phyloP scores from a whole-genome alignment of 768 basidiomycete genomes.

The Ramaria sp. region DNA sequence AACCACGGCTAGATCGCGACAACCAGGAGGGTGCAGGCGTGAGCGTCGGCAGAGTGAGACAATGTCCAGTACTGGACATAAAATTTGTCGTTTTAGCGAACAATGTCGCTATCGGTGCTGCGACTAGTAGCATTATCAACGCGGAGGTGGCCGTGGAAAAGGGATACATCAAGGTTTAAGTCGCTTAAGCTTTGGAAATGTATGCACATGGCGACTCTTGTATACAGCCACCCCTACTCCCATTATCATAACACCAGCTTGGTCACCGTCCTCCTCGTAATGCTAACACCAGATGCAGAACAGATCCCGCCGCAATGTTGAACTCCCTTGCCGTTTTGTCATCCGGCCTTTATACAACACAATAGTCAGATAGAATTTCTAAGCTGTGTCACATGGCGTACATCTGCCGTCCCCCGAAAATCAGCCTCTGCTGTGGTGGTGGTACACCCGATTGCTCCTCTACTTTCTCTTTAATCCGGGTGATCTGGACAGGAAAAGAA shows the following conservation, averaged over 20 bases:
- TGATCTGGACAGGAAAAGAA: constrained; percentile 44
- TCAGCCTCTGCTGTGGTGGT: constrained; percentile 89
- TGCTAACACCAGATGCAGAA: constrained; percentile 90
- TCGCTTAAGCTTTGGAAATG: neutral
- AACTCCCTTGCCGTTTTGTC: constrained; percentile 83
- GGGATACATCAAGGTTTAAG: constrained; percentile 25
- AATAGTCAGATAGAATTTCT: neutral
- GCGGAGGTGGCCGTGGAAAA: constrained; percentile 88
- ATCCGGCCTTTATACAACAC: constrained; percentile 50
- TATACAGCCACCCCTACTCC: neutral
- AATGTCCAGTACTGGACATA: constrained; percentile 88
- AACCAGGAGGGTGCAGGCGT: constrained; percentile 88
- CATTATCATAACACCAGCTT: neutral
- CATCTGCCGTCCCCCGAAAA: constrained; percentile 91
- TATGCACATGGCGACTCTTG: neutral
- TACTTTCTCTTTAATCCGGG: constrained; percentile 92
- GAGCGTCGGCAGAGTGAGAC: constrained; percentile 79
- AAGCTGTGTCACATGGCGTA: constrained; percentile 28
- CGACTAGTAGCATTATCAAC: constrained; percentile 94
- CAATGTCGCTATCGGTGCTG: constrained; percentile 93
- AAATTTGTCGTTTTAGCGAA: constrained; percentile 91
- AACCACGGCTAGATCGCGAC: constrained; percentile 86
- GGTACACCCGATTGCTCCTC: constrained; percentile 98
- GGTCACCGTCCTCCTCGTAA: constrained; percentile 72
- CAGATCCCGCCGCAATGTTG: constrained; percentile 75